phyloP scores from a whole-genome alignment of 169 alveolate species.

The Babesia bovis region DNA sequence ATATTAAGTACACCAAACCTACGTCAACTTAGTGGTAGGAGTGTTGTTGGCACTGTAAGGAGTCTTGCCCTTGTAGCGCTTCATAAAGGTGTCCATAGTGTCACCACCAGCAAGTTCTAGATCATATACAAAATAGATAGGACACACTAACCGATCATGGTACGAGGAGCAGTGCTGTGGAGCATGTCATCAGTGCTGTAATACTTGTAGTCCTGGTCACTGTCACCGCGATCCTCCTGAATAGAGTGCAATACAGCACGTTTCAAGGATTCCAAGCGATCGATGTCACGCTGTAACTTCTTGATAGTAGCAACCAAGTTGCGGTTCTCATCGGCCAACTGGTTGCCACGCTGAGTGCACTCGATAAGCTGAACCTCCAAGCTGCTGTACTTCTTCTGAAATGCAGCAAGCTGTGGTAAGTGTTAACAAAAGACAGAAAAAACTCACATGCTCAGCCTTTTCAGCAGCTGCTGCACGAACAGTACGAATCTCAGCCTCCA shows the following conservation, averaged over 20 bases:
- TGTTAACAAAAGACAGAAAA: background rate
- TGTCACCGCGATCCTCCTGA: slow-evolving; percentile 78
- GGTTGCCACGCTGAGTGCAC: slow-evolving; percentile 83
- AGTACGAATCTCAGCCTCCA: slow-evolving; percentile 79
- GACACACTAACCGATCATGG: slow-evolving; percentile 30
- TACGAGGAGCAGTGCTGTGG: slow-evolving; percentile 37
- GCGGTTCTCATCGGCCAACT: slow-evolving; percentile 81
- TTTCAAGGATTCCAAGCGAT: slow-evolving; percentile 79
- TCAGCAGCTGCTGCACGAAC: slow-evolving; percentile 78
- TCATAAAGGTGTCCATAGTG: slow-evolving; percentile 1
- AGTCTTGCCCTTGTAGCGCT: slow-evolving; percentile 16
- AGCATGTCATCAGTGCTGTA: slow-evolving; percentile 47
- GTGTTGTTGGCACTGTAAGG: slow-evolving; percentile 1
- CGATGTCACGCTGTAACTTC: slow-evolving; percentile 80
- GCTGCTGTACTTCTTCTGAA: slow-evolving; percentile 82
- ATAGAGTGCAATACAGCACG: slow-evolving; percentile 82
- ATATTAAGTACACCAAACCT: background rate
- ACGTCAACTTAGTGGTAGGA: slow-evolving; percentile 27
- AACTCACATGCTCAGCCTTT: slow-evolving; percentile 76
- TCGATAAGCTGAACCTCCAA: slow-evolving; percentile 83
- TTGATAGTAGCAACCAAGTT: slow-evolving; percentile 76
- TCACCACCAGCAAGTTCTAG: slow-evolving; percentile 29
- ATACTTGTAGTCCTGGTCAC: slow-evolving; percentile 42
- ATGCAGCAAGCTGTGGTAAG: slow-evolving; percentile 64
- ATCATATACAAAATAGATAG: background rate